These are phyloP conservation scores for Aspergillus oerlinghausenensis DNA, from an alignment of 2,329 filamentous ascomycete genomes.

Conservation along the genomic window DNA sequence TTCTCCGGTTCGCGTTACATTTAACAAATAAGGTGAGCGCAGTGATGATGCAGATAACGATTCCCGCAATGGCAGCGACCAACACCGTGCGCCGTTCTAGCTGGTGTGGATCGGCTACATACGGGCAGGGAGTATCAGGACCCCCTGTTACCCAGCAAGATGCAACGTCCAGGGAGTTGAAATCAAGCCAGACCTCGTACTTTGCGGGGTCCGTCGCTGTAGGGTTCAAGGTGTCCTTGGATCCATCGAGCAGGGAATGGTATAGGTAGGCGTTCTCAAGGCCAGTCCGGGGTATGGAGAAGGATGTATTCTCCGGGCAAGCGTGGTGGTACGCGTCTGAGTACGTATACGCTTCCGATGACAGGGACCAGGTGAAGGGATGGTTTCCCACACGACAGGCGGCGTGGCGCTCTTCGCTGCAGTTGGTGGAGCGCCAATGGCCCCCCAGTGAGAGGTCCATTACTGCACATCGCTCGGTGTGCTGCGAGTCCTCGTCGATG, in stretches of 20 bases:
- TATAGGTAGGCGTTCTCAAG: slow-evolving; percentile 60
- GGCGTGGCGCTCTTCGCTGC: slow-evolving; percentile 46
- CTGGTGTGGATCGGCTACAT: slow-evolving; percentile 42
- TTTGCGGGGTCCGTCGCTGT: slow-evolving; percentile 22
- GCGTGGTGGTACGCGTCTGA: slow-evolving; percentile 37
- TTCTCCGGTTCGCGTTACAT: slow-evolving; percentile 57
- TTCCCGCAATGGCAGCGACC: slow-evolving; percentile 58
- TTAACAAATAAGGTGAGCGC: slow-evolving; percentile 60
- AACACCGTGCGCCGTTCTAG: slow-evolving; percentile 48
- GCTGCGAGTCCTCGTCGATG: slow-evolving; percentile 18
- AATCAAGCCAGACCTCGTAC: slow-evolving; percentile 52
- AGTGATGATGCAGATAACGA: slow-evolving; percentile 59
- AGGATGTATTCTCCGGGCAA: slow-evolving; percentile 49
- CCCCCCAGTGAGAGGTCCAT: slow-evolving; percentile 47
- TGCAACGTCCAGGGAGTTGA: slow-evolving; percentile 54
- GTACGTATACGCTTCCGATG: slow-evolving; percentile 40
- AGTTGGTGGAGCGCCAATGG: slow-evolving; percentile 57
- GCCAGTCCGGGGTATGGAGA: slow-evolving; percentile 56
- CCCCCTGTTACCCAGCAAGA: slow-evolving; percentile 60
- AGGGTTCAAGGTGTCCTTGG: slow-evolving; percentile 22
- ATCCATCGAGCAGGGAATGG: slow-evolving; percentile 32
- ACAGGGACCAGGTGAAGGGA: slow-evolving; percentile 58
- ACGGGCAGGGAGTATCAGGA: slow-evolving; percentile 55
- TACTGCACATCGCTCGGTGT: slow-evolving; percentile 52
- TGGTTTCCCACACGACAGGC: slow-evolving; percentile 52